phyloP scores from a whole-genome alignment of 2,329 filamentous ascomycete species.

The Penicillium decumbens region DNA sequence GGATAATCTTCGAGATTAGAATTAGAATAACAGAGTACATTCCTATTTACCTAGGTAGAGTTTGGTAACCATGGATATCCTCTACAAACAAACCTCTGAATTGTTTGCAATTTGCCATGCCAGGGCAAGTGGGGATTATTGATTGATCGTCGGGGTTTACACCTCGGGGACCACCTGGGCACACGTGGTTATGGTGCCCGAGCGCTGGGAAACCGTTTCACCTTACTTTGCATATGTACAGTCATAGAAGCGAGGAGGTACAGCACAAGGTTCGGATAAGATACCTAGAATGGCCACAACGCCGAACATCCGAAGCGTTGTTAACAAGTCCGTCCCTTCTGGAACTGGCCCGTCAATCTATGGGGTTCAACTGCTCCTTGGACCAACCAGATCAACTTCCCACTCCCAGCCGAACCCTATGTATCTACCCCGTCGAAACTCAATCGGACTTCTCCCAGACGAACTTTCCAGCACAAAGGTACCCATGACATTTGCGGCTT shows the following conservation, averaged over 20 bases:
- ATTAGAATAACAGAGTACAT: neutral
- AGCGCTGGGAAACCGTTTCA: conserved; percentile 23
- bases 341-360: conserved; percentile 4
- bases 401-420: conserved; percentile 15
- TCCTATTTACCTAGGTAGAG: too few species aligned
- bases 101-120: conserved; percentile 12
- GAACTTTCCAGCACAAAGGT: conserved; percentile 10
- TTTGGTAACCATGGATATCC: neutral
- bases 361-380: neutral
- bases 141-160: conserved; percentile 21
- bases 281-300: neutral
- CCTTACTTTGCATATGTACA: neutral
- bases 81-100: neutral
- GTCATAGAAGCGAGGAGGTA: neutral
- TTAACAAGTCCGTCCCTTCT: neutral
- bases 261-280: conserved; percentile 4
- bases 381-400: conserved; percentile 12
- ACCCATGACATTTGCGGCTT: conserved; percentile 3
- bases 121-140: conserved; percentile 1
- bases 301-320: neutral
- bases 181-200: conserved; percentile 21
- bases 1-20: too few species aligned
- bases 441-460: conserved; percentile 14
- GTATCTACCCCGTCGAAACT: conserved; percentile 21
- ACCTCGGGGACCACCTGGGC: conserved; percentile 19